A percentile compares a stretch with the other conserved stretches of the same genome.
These are phyloP conservation scores for Suhomyces xylopsoci DNA, from an alignment of 805 yeast genomes.

Conservation along the genomic window DNA sequence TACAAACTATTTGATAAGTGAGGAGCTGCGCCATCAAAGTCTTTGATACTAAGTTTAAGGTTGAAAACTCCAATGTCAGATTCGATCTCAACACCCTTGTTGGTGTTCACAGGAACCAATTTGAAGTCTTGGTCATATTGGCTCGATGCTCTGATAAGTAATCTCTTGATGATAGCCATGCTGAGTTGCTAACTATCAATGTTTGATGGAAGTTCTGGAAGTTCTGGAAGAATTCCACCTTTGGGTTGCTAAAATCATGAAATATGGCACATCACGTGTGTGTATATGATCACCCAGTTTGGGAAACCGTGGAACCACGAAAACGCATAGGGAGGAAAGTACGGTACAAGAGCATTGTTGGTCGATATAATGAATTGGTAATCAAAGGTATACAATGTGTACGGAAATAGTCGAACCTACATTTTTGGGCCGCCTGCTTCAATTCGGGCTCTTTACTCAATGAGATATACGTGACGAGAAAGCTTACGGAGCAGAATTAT, in stretches of 20 bases:
- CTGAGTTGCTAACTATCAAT: neutral
- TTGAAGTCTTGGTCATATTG: constrained; percentile 20
- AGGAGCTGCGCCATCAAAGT: constrained; percentile 43
- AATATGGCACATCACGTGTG: neutral
- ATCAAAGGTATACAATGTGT: neutral
- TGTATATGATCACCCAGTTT: neutral
- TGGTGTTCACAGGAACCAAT: constrained; percentile 45
- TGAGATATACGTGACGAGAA: neutral
- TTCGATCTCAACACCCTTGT: constrained; percentile 31
- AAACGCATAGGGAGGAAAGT: neutral
- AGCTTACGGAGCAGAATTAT: neutral
- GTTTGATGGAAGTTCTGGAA: neutral
- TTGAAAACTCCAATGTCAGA: constrained; percentile 38
- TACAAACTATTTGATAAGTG: constrained; percentile 34
- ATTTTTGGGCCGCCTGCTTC: neutral
- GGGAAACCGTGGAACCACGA: neutral
- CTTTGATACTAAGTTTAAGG: constrained; percentile 42
- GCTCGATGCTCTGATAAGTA: constrained; percentile 31
- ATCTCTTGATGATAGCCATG: constrained; percentile 21
- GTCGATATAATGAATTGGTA: neutral
- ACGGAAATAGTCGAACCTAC: neutral
- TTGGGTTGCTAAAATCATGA: neutral
- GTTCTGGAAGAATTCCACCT: neutral
- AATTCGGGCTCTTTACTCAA: neutral
- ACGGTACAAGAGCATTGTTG: neutral